Percentiles rank a stretch among this genome's conserved stretches.
Conservation (phyloP, 768 basidiomycete genomes). For the Pleurotus sapidus region DNA sequence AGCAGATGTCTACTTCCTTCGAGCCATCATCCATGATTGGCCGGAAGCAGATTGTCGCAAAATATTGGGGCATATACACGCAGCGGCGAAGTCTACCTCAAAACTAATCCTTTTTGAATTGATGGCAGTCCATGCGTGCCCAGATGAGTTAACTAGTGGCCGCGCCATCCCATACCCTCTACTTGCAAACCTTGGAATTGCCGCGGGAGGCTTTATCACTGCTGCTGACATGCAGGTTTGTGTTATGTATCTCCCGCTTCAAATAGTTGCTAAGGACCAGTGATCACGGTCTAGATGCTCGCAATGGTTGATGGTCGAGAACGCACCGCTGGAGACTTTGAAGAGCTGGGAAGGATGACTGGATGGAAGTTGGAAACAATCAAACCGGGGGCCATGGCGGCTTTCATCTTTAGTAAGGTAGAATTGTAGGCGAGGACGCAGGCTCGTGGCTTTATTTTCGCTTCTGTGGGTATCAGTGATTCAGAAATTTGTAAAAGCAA, state of each 20-base stretch:
- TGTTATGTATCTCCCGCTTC: neutral
- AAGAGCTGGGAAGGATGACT: neutral
- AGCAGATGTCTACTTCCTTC: constrained; percentile 33
- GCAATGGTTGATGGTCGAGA: neutral
- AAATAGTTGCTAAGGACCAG: neutral
- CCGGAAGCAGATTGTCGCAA: constrained; percentile 23
- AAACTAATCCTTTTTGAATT: constrained; percentile 35
- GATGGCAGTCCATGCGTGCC: constrained; percentile 26
- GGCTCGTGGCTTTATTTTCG: too few species aligned
- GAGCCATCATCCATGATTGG: constrained; percentile 38
- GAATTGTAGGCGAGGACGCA: too few species aligned
- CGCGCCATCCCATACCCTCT: constrained; percentile 13
- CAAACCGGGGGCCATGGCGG: constrained; percentile 2
- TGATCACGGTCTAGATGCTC: neutral
- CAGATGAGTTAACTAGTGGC: constrained; percentile 5
- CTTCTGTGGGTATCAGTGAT: too few species aligned
- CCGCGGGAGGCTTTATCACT: neutral
- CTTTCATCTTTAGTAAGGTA: constrained; percentile 1
- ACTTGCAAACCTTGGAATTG: constrained; percentile 21
- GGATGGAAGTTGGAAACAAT: neutral
- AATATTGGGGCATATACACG: constrained; percentile 31
- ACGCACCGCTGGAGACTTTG: neutral
- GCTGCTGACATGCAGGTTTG: neutral
- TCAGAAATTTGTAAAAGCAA: too few species aligned
- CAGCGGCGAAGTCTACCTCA: constrained; percentile 27